Evolutionary conservation across 352 stramenopile genomes (phyloP), one percentile per base, ranked within the genome.

Genomic region (Phytophthora nicotianae): DNA sequence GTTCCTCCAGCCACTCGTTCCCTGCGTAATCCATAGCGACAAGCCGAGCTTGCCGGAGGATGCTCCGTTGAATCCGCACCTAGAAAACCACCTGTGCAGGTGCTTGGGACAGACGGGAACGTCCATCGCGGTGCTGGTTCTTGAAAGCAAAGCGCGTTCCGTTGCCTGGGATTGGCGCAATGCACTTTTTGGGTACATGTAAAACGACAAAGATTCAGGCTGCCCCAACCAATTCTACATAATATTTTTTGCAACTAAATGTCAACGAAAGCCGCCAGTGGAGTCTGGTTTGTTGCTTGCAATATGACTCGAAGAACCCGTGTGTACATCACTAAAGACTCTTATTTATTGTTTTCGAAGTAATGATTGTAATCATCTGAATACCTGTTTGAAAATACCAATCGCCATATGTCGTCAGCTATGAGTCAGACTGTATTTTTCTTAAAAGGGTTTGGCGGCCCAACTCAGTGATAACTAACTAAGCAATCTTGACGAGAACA

Each of bases 1-100:
- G 46, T 17, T 20, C 10, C 26, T 13, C 49, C 24, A 56, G 16
- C 50, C 50, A 47, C 50, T 47, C 50, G n/a, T 47, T 38, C 13
- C 2, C 23, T 11, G 16, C 33, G 23, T 27, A 48, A 57, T 57
- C 50, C 16, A 16, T 24, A 51, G 17, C 26, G 46, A 27, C 19
- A 20, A 29, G 26, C 26, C 5, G 3, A 17, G 21, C 9, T 37
- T 51, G 45, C 24, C 26, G 26, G n/a, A 41, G 27, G 47, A 29
- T 16, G 40, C 19, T 35, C 9, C 24, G 24, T 2, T 4, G 27
- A 14, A 40, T 2, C 16, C 7, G n/a, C 19, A 42, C 5, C 27
- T 9, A 16, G 23, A 13, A 56, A 56, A 47, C 4, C 49, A 47
- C 35, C 11, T 47, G 24, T 29, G 24, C 24, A 29, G 24, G 24